These are phyloP conservation scores for Aegilops longissima DNA, from an alignment of 176 grass and related monocot species.

Conservation along the genomic window DNA sequence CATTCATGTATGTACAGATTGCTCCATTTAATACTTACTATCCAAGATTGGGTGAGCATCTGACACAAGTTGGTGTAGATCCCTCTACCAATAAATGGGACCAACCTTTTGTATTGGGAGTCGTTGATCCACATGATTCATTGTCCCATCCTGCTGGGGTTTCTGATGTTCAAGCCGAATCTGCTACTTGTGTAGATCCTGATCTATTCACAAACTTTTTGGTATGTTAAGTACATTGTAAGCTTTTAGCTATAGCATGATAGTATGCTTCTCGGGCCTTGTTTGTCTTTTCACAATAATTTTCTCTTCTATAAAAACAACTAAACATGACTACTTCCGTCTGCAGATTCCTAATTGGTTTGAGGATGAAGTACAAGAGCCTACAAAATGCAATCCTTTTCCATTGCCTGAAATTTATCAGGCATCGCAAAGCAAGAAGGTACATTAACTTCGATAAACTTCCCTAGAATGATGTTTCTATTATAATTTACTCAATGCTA, in stretches of 20 bases:
- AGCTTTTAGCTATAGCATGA: background rate
- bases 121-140: conserved; percentile 91
- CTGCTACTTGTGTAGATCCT: conserved; percentile 78
- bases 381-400: conserved; percentile 72
- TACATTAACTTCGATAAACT: conserved; percentile 14
- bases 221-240: conserved; percentile 47
- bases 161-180: conserved; percentile 91
- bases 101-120: conserved; percentile 83
- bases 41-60: conserved; percentile 70
- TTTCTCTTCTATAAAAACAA: background rate
- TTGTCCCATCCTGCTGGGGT: conserved; percentile 89
- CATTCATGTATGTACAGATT: conserved; percentile 62
- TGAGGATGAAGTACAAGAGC: conserved; percentile 52
- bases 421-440: conserved; percentile 81
- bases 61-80: conserved; percentile 79
- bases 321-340: background rate
- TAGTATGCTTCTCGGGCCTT: background rate
- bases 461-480: background rate
- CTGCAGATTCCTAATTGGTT: conserved; percentile 90
- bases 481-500: conserved; percentile 11
- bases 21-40: conserved; percentile 98
- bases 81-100: conserved; percentile 85
- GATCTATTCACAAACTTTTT: conserved; percentile 91
- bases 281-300: background rate
- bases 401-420: conserved; percentile 84